These are phyloP conservation scores for Arthrobotrys megalospora DNA, from an alignment of 2,329 filamentous ascomycete species.

Conservation along the genomic window DNA sequence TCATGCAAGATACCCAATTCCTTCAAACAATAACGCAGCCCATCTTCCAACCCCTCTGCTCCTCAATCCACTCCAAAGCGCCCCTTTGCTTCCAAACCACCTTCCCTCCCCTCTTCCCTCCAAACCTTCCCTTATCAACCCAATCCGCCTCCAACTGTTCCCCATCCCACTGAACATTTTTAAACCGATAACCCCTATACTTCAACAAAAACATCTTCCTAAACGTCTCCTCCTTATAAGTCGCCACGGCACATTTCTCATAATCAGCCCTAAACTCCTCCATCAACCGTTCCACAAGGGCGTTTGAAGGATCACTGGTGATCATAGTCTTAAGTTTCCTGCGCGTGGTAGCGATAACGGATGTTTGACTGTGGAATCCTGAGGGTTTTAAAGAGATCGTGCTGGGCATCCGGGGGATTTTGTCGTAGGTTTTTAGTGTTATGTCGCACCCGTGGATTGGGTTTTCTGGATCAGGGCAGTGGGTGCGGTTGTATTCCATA, in stretches of 20 bases:
- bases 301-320: not conserved
- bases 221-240: not conserved
- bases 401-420: no score
- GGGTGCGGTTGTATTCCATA: no score
- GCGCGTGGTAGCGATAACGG: no score
- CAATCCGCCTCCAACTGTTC: not conserved
- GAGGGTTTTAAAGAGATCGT: no score
- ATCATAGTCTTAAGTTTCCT: not conserved
- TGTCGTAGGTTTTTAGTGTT: no score
- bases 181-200: constrained; percentile 6
- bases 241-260: not conserved
- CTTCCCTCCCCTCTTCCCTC: not conserved
- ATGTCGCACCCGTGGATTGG: no score
- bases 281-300: not conserved
- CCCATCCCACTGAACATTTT: not conserved
- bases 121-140: not conserved
- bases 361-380: no score
- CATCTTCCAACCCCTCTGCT: not conserved
- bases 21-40: no score
- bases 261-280: not conserved
- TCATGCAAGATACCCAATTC: no score
- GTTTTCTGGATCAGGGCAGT: no score
- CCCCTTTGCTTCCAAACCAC: not conserved
- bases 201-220: constrained; percentile 6
- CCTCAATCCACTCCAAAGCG: not conserved